phyloP scores from a whole-genome alignment of 495 filamentous ascomycete species.

The Neurospora terricola region DNA sequence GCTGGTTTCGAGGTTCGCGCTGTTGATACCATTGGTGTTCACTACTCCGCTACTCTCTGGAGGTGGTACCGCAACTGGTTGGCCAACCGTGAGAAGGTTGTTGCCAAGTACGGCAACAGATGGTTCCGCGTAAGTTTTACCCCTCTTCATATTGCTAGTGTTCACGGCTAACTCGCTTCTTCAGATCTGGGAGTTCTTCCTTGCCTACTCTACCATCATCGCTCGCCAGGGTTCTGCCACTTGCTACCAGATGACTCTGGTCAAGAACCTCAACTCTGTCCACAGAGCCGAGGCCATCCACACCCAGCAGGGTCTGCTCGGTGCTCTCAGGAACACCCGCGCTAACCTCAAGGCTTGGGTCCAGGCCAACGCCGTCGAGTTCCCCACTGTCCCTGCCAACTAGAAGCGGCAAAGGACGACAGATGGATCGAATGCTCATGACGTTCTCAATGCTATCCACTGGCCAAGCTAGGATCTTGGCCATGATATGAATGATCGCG shows the following conservation, averaged over 20 bases:
- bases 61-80: conserved; percentile 99
- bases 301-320: conserved; percentile 64
- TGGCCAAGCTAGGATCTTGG: not conserved
- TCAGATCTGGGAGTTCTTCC: conserved; percentile 98
- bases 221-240: conserved; percentile 88
- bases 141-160: not conserved
- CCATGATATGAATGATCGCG: not conserved
- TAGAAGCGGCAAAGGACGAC: conserved; percentile 9
- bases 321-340: conserved; percentile 45
- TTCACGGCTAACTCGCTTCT: not conserved
- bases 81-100: conserved; percentile 87
- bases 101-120: conserved; percentile 86
- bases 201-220: conserved; percentile 85
- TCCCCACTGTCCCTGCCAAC: conserved; percentile 29
- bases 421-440: not conserved
- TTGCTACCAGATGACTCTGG: conserved; percentile 89
- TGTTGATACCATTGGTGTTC: conserved; percentile 84
- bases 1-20: conserved; percentile 71
- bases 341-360: conserved; percentile 34
- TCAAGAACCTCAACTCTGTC: conserved; percentile 97
- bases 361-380: conserved; percentile 33
- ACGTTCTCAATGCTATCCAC: not conserved
- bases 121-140: conserved; percentile 81
- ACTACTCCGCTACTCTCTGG: conserved; percentile 97
- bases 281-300: conserved; percentile 84